phyloP scores from a whole-genome alignment of 2,329 filamentous ascomycete species.

The Scortechinia acanthostroma region DNA sequence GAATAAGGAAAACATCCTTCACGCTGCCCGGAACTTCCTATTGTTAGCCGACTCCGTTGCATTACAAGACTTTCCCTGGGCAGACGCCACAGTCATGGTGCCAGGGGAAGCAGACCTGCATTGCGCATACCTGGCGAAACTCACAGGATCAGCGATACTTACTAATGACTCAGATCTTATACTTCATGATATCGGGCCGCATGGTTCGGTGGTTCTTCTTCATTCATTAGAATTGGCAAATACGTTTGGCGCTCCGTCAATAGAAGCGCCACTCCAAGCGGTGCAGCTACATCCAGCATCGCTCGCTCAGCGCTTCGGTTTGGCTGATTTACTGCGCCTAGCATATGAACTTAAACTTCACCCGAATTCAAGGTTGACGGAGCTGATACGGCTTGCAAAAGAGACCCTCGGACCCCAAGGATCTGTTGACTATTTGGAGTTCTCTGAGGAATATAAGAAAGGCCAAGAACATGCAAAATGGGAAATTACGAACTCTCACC shows the following conservation, averaged over 20 bases:
- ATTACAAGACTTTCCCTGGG: background rate
- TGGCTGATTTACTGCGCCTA: background rate
- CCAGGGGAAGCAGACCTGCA: background rate
- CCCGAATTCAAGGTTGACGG: background rate
- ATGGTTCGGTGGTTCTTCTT: background rate
- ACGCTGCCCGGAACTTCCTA: background rate
- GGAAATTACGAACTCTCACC: background rate
- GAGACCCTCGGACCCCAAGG: background rate
- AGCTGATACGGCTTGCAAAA: background rate
- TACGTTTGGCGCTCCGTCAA: too few relatives aligned
- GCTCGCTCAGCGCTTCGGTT: background rate
- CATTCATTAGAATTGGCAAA: background rate
- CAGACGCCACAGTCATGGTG: background rate
- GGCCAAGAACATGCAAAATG: too few relatives aligned
- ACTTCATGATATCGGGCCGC: background rate
- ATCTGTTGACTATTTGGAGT: background rate
- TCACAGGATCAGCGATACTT: background rate
- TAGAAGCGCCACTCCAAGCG: background rate
- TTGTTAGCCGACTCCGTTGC: background rate
- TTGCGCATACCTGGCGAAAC: background rate
- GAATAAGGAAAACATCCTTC: background rate
- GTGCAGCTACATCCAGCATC: background rate
- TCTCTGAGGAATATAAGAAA: background rate
- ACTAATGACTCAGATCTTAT: constrained; percentile 1
- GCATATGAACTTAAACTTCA: background rate